These are phyloP conservation scores for Austroboletus niveus DNA, from an alignment of 1,284 basidiomycete species.

Conservation along the genomic window DNA sequence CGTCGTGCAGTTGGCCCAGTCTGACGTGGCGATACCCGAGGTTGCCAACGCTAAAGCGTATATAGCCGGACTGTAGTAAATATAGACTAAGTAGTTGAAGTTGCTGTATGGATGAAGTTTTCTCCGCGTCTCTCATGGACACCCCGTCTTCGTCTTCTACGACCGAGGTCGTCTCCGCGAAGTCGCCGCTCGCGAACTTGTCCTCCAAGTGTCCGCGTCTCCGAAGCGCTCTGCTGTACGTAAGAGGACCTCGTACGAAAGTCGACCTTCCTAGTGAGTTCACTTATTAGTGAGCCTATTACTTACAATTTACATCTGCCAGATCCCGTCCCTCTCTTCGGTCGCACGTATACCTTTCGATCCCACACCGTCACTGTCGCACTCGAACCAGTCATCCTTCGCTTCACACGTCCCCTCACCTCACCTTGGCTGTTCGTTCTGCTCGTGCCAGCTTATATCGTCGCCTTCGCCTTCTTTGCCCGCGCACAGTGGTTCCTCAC, in stretches of 20 bases:
- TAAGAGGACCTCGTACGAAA: constrained; percentile 62
- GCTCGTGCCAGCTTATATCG: constrained; percentile 63
- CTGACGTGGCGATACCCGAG: constrained; percentile 10
- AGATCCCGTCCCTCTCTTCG: constrained; percentile 58
- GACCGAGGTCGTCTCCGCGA: constrained; percentile 6
- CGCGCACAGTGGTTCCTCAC: constrained; percentile 71
- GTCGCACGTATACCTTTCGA: constrained; percentile 43
- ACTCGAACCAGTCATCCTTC: constrained; percentile 54
- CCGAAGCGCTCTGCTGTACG: constrained; percentile 32
- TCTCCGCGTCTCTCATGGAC: no score
- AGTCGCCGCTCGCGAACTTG: constrained; percentile 5
- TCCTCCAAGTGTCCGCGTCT: constrained; percentile 21
- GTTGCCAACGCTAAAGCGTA: not conserved
- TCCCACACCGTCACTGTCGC: constrained; percentile 40
- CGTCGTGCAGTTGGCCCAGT: constrained; percentile 7
- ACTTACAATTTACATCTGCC: not conserved
- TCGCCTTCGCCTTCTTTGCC: constrained; percentile 69
- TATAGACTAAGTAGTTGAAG: not conserved
- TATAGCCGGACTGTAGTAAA: not conserved
- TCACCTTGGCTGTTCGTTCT: constrained; percentile 53
- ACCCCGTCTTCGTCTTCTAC: constrained; percentile 2
- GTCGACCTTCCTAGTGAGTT: constrained; percentile 42
- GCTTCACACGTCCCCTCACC: constrained; percentile 50
- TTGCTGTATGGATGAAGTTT: no score
- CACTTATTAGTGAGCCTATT: no score